phyloP scores from a whole-genome alignment of 2,329 filamentous ascomycete species.

The Chaetomiaceae sp. region DNA sequence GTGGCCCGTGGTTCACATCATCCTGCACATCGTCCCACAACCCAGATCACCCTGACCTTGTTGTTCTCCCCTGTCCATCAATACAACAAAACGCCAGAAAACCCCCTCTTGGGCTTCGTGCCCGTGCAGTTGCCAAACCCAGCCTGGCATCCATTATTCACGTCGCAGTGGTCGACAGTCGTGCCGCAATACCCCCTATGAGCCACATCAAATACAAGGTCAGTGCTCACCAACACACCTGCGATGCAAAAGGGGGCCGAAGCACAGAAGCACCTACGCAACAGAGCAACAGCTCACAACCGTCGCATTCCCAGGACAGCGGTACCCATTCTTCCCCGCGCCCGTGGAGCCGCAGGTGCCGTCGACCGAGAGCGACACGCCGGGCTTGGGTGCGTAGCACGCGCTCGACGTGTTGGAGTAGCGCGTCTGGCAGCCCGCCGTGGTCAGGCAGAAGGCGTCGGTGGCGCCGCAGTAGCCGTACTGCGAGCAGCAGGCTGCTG shows the following conservation, averaged over 20 bases:
- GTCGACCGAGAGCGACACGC: slow-evolving; percentile 29
- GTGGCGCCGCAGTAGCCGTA: slow-evolving; percentile 31
- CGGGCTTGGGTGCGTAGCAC: slow-evolving; percentile 27
- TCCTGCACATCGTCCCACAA: no score
- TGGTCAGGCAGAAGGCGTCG: slow-evolving; percentile 29
- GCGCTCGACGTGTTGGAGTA: slow-evolving; percentile 29
- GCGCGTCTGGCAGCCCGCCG: slow-evolving; percentile 28
- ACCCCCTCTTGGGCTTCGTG: not conserved
- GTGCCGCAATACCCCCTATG: slow-evolving; percentile 31
- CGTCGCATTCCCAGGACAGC: slow-evolving; percentile 24
- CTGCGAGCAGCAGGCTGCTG: slow-evolving; percentile 29
- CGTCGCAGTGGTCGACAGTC: slow-evolving; percentile 27
- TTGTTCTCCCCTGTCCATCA: not conserved
- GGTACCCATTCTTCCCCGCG: slow-evolving; percentile 29
- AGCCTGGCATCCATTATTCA: slow-evolving; percentile 28
- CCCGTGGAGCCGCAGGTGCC: slow-evolving; percentile 30
- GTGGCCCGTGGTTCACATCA: no score
- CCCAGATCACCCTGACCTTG: no score
- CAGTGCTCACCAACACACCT: not conserved
- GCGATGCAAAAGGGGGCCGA: not conserved
- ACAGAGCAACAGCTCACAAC: slow-evolving; percentile 27
- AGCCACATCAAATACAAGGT: not conserved
- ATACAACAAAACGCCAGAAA: not conserved
- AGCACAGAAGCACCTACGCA: slow-evolving; percentile 24
- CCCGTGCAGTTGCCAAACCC: slow-evolving; percentile 27